A percentile compares a stretch with the other conserved stretches of the same genome.
Evolutionary conservation across 352 stramenopile species (phyloP).

Genomic region (Phytophthora rubi): DNA sequence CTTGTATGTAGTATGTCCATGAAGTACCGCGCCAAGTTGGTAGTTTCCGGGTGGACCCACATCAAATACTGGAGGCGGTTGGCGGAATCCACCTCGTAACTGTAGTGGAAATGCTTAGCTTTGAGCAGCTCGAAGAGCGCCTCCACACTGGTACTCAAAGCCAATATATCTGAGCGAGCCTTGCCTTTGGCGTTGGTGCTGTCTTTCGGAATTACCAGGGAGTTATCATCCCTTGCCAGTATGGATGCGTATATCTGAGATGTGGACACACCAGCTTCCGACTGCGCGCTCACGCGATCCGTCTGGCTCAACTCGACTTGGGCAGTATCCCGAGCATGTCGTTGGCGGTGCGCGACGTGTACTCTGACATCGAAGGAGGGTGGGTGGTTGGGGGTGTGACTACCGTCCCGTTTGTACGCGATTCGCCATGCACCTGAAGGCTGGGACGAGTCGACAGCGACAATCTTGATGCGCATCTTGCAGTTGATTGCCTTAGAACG

Average conservation of each 20-base stretch:
- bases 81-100: background rate
- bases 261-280: conserved; percentile 1
- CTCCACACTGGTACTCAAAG: background rate
- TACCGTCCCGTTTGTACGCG: conserved; percentile 2
- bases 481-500: background rate
- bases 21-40: background rate
- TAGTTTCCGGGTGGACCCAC: conserved; percentile 16
- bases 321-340: background rate
- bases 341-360: conserved; percentile 2
- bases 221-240: background rate
- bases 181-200: conserved; percentile 11
- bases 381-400: conserved; percentile 2
- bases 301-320: background rate
- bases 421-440: background rate
- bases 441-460: background rate
- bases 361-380: background rate
- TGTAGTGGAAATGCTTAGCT: background rate
- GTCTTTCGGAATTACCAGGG: conserved; percentile 1
- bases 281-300: background rate
- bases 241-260: conserved; percentile 12
- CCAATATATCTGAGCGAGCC: background rate
- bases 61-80: conserved; percentile 19
- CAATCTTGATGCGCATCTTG: conserved; percentile 1
- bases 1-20: conserved; percentile 23
- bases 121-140: background rate